Percentiles rank a stretch among this genome's conserved stretches.
These are phyloP conservation scores for Colletotrichum eleusines DNA, from an alignment of 2,329 filamentous ascomycete genomes.

Conservation along the genomic window DNA sequence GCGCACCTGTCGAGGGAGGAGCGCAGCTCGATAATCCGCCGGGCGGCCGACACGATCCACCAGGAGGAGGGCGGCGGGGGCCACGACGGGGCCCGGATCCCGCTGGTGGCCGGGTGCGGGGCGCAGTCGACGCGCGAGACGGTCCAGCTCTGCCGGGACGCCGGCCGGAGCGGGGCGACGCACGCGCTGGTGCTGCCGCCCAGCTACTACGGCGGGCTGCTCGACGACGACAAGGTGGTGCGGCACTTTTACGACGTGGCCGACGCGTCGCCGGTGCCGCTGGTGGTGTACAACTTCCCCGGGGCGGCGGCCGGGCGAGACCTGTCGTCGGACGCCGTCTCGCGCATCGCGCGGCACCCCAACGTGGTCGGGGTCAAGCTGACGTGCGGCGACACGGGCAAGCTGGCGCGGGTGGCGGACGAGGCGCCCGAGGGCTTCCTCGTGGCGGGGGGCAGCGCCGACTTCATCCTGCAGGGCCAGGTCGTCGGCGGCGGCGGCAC, in stretches of 20 bases:
- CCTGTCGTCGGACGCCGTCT: slow-evolving; percentile 68
- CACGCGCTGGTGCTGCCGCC: slow-evolving; percentile 77
- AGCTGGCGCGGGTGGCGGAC: slow-evolving; percentile 70
- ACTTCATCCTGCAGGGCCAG: slow-evolving; percentile 79
- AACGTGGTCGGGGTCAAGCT: slow-evolving; percentile 75
- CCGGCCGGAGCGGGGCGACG: slow-evolving; percentile 72
- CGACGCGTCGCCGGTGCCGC: slow-evolving; percentile 66
- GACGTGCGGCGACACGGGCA: slow-evolving; percentile 74
- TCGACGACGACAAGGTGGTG: slow-evolving; percentile 67
- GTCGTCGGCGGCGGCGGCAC: slow-evolving; percentile 78
- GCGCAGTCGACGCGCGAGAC: slow-evolving; percentile 77
- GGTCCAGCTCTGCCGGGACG: slow-evolving; percentile 74
- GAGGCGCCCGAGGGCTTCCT: slow-evolving; percentile 62
- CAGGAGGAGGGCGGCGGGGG: slow-evolving; percentile 64
- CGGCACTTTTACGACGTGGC: slow-evolving; percentile 73
- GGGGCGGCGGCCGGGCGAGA: slow-evolving; percentile 68
- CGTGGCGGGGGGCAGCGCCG: slow-evolving; percentile 78
- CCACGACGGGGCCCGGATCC: slow-evolving; percentile 66
- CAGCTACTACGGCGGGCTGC: slow-evolving; percentile 74
- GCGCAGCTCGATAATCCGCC: slow-evolving; percentile 74
- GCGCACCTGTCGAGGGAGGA: slow-evolving; percentile 78
- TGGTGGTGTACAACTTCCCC: slow-evolving; percentile 75
- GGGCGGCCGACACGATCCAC: slow-evolving; percentile 77
- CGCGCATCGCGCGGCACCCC: slow-evolving; percentile 62
- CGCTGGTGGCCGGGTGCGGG: slow-evolving; percentile 77